Percentiles rank a stretch among this genome's conserved stretches.
phyloP scores from a whole-genome alignment of 768 basidiomycete genomes.

The Fomitopsis serialis region DNA sequence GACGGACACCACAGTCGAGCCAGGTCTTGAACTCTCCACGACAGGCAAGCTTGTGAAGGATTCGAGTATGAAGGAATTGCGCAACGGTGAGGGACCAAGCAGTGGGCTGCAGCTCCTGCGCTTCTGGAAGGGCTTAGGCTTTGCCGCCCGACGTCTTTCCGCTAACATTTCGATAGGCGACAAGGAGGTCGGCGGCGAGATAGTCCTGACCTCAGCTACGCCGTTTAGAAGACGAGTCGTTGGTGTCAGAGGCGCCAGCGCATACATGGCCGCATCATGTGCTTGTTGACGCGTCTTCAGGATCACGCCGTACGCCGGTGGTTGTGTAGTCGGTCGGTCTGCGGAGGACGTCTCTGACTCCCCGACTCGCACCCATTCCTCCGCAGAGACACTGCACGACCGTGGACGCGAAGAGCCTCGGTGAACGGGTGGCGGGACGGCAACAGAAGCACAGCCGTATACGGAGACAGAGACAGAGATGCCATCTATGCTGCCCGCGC shows the following conservation, averaged over 20 bases:
- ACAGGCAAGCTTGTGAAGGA: neutral
- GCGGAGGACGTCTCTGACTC: neutral
- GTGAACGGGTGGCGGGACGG: too few relatives aligned
- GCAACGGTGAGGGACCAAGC: conserved; percentile 9
- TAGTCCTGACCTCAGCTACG: neutral
- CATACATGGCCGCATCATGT: neutral
- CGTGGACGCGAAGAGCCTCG: too few relatives aligned
- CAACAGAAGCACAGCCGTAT: too few relatives aligned
- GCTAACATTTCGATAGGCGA: neutral
- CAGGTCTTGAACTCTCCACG: neutral
- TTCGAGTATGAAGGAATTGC: conserved; percentile 10
- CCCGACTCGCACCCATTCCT: neutral
- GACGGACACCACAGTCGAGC: neutral
- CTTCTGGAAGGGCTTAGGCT: conserved; percentile 1
- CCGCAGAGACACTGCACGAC: too few relatives aligned
- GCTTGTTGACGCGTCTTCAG: neutral
- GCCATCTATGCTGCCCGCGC: too few relatives aligned
- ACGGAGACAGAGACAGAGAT: too few relatives aligned
- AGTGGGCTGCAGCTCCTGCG: conserved; percentile 6
- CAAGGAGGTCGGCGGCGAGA: neutral
- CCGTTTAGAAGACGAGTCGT: conserved; percentile 11
- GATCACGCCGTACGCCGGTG: neutral
- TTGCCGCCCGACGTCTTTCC: neutral
- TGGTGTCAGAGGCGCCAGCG: neutral
- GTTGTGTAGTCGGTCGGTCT: neutral